A percentile compares a stretch with the other conserved stretches of the same genome.
Evolutionary conservation across 1,284 basidiomycete species (phyloP).

Genomic region (Trichosporon asahii): DNA sequence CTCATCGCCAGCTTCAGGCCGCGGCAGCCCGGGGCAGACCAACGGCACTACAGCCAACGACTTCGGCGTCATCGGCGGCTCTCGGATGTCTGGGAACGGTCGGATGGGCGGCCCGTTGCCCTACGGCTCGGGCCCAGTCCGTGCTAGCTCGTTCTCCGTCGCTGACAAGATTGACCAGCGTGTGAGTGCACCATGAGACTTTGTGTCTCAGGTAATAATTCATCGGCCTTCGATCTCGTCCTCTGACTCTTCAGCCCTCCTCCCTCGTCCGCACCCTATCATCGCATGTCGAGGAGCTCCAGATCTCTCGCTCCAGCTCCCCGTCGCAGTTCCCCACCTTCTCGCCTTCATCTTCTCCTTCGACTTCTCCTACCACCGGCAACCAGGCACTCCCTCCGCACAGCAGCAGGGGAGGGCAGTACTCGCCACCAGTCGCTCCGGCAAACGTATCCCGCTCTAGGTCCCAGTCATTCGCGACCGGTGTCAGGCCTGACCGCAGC

Average conservation of each 20-base stretch:
- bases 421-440: conserved; percentile 43
- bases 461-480: conserved; percentile 44
- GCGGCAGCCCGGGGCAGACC: conserved; percentile 31
- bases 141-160: conserved; percentile 48
- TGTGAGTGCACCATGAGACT: conserved; percentile 13
- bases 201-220: background rate
- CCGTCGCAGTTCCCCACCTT: conserved; percentile 47
- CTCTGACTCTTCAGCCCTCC: conserved; percentile 26
- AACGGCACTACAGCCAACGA: conserved; percentile 22
- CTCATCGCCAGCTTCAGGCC: conserved; percentile 36
- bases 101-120: conserved; percentile 10
- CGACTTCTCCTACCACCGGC: conserved; percentile 31
- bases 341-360: conserved; percentile 43
- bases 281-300: conserved; percentile 45
- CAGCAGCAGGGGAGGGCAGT: conserved; percentile 19
- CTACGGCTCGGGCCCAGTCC: conserved; percentile 24
- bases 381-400: conserved; percentile 10
- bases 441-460: conserved; percentile 45
- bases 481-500: conserved; percentile 40
- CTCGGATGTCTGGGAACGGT: conserved; percentile 23
- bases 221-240: background rate
- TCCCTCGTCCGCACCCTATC: conserved; percentile 41
- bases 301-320: conserved; percentile 34
- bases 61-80: conserved; percentile 48
- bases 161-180: conserved; percentile 18